These are phyloP conservation scores for Marchantia polymorpha DNA, from an alignment of 225 moss, liverwort and hornwort genomes.

Conservation along the genomic window DNA sequence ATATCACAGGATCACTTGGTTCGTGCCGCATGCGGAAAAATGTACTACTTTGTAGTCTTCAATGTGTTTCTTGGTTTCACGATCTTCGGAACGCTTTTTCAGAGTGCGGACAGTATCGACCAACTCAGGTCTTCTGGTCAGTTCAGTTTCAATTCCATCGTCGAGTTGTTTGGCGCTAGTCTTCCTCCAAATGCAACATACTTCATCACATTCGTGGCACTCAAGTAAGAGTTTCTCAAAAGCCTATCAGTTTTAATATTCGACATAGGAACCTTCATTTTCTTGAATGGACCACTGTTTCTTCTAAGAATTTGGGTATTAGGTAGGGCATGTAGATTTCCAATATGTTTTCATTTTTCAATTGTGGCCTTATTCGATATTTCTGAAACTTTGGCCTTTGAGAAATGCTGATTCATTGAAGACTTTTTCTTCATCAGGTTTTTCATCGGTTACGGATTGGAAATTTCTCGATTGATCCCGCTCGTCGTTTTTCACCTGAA, in stretches of 20 bases:
- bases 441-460: constrained; percentile 75
- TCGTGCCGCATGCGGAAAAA: constrained; percentile 81
- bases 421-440: constrained; percentile 46
- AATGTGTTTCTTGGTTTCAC: constrained; percentile 87
- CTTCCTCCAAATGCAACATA: constrained; percentile 77
- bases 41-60: constrained; percentile 83
- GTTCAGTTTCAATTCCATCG: constrained; percentile 52
- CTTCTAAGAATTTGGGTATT: no score
- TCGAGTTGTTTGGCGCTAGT: constrained; percentile 65
- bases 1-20: constrained; percentile 67
- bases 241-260: no score
- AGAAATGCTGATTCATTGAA: no score
- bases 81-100: constrained; percentile 74
- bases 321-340: no score
- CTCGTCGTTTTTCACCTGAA: constrained; percentile 62
- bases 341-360: no score
- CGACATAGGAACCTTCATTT: no score
- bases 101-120: constrained; percentile 57
- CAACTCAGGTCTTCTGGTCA: constrained; percentile 41
- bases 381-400: no score
- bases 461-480: constrained; percentile 70
- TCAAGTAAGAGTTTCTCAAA: constrained; percentile 50
- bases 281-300: no score
- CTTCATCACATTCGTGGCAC: constrained; percentile 81
- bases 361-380: no score